Conservation (phyloP, 108 stramenopile genomes). For the Cyclotella cryptica region DNA sequence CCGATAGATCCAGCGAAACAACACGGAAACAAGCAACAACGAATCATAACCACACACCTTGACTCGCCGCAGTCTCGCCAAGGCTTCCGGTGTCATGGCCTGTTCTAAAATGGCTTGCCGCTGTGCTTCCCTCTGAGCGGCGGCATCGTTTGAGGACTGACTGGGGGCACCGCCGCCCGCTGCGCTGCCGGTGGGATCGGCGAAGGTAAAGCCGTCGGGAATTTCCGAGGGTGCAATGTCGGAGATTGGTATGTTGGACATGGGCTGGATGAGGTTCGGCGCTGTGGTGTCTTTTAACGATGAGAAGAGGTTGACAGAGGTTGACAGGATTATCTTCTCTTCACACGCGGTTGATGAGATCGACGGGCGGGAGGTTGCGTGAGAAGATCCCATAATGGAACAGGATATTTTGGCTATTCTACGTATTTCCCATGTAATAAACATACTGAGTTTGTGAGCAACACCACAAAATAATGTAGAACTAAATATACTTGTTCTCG, state of each 20-base stretch:
- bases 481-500: no score
- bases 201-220: slow-evolving; percentile 59
- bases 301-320: no score
- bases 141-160: slow-evolving; percentile 12
- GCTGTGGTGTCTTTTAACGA: no score
- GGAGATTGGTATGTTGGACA: slow-evolving; percentile 2
- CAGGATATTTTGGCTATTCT: no score
- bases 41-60: slow-evolving; percentile 47
- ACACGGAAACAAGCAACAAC: not conserved
- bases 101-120: slow-evolving; percentile 78
- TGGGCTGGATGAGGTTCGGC: not conserved
- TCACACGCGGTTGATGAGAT: no score
- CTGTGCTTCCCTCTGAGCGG: slow-evolving; percentile 65
- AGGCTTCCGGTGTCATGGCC: slow-evolving; percentile 79
- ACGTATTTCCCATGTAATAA: no score
- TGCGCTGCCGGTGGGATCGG: slow-evolving; percentile 27
- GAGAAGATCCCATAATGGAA: no score
- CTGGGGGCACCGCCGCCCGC: slow-evolving; percentile 18
- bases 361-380: no score
- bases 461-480: no score
- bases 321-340: no score
- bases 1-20: not conserved
- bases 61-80: slow-evolving; percentile 80
- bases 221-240: slow-evolving; percentile 50
- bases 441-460: no score